Conservation (phyloP, 2,329 filamentous ascomycete genomes). For the Cyclaneusma minus region DNA sequence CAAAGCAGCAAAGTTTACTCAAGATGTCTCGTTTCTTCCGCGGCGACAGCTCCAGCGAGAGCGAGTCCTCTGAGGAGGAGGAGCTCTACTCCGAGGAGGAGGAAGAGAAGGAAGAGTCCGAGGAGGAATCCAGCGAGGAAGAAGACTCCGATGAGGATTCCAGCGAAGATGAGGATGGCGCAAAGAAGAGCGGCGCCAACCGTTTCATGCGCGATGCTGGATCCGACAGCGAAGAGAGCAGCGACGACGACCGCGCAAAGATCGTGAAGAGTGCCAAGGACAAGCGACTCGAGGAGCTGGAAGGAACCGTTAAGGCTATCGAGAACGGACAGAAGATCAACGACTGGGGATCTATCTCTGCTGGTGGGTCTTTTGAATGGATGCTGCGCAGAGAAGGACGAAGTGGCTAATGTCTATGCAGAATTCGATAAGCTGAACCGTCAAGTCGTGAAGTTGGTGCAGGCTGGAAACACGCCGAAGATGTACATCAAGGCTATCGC, state of each 20-base stretch:
- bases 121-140: conserved; percentile 29
- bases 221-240: conserved; percentile 65
- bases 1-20: no score
- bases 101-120: conserved; percentile 36
- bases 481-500: conserved; percentile 84
- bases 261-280: conserved; percentile 96
- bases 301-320: conserved; percentile 76
- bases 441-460: conserved; percentile 63
- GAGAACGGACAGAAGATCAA: conserved; percentile 96
- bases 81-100: conserved; percentile 76
- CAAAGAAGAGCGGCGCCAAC: conserved; percentile 53
- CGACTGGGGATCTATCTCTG: conserved; percentile 87
- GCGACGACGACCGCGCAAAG: conserved; percentile 72
- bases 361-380: conserved; percentile 40
- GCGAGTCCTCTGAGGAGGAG: conserved; percentile 86
- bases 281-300: conserved; percentile 89
- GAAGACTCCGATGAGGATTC: conserved; percentile 38
- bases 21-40: conserved; percentile 96
- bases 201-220: conserved; percentile 65
- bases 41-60: conserved; percentile 90
- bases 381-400: conserved; percentile 8
- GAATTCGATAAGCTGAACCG: conserved; percentile 93
- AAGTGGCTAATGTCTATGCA: conserved; percentile 22
- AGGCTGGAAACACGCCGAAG: conserved; percentile 70
- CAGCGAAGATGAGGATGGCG: conserved; percentile 48